A percentile compares a stretch with the other conserved stretches of the same genome.
Conservation (phyloP, 345 rosid genomes). For the Euphorbia pulcherrima region DNA sequence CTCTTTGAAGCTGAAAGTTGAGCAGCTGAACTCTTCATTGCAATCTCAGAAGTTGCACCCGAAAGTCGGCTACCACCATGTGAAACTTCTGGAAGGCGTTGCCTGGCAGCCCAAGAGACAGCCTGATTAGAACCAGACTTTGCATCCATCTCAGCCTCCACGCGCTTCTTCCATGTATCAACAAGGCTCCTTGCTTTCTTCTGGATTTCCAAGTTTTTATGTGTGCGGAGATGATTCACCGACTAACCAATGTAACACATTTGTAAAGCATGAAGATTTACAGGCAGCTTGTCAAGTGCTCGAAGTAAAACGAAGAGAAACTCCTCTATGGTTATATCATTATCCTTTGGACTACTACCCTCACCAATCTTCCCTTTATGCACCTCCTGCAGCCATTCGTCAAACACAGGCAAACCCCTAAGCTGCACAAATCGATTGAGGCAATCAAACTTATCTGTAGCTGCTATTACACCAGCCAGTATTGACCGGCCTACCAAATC, state of each 20-base stretch:
- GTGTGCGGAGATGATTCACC: constrained; percentile 78
- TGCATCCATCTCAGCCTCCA: constrained; percentile 93
- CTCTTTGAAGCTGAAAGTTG: constrained; percentile 61
- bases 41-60: constrained; percentile 58
- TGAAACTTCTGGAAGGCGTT: constrained; percentile 54
- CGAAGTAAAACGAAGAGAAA: constrained; percentile 69
- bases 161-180: constrained; percentile 94
- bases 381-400: constrained; percentile 96
- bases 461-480: constrained; percentile 72
- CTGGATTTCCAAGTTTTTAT: constrained; percentile 75
- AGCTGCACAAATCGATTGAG: constrained; percentile 74
- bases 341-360: constrained; percentile 54
- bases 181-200: constrained; percentile 87
- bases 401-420: constrained; percentile 75
- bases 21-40: constrained; percentile 46
- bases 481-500: constrained; percentile 58
- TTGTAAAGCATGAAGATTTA: constrained; percentile 84
- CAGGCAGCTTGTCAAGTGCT: constrained; percentile 87
- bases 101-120: constrained; percentile 60
- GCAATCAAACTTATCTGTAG: constrained; percentile 76
- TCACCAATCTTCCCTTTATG: constrained; percentile 84
- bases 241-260: constrained; percentile 85
- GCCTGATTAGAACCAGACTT: constrained; percentile 60
- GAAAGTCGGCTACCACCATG: constrained; percentile 53
- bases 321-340: constrained; percentile 64